Evolutionary conservation across 2,329 filamentous ascomycete genomes (phyloP), one percentile per base, ranked within the genome.

Genomic region (Venturia asperata): DNA sequence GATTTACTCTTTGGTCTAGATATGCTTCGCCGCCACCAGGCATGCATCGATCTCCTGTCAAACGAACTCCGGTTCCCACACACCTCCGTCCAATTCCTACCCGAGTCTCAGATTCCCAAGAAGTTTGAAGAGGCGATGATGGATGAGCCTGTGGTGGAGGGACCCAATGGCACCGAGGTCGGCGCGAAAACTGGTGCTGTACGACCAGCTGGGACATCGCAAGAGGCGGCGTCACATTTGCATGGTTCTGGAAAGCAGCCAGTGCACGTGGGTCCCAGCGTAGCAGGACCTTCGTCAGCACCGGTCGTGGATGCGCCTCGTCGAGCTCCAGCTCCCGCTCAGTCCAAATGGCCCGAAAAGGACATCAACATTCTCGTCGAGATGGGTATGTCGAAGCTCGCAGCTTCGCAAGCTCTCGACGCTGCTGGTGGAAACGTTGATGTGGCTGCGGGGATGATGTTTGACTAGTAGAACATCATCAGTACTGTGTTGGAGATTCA

Each of bases 11-110:
- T 99, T 15, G 94, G 94, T 3, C 80, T 99, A 52, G 94, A 99
- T 76, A 99, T 99, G 91, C 82, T 99, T 67, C 97, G 96, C 79
- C 86, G 94, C 47, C 92, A 97, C 77, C 93, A 96, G 77, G 94
- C 93, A 43, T 89, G 84, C 70, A 93, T 99, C 72, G 94, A 99
- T 74, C 83, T 99, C 15, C 84, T 86, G 68, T 88, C 88, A 72
- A 91, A 94, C 72, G 90, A 87, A 68, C 84, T 99, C 21, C 84
- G 95, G 68, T 96, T 99, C 70, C 90, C 94, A 71, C 90, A 88
- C 65, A 87, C 92, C 69, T 90, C 94, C 70, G 90, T 99, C 6
- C 85, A 89, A 0, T 99, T 99, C 76, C 80, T 99, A 15, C 89
- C 91, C 60, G 94, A 97, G 77, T 89, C 89, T 2, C 93, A 99